Evolutionary conservation across 2,329 filamentous ascomycete species (phyloP), one percentile per base, ranked within the genome.

Genomic region (Nigrospora osmanthi): DNA sequence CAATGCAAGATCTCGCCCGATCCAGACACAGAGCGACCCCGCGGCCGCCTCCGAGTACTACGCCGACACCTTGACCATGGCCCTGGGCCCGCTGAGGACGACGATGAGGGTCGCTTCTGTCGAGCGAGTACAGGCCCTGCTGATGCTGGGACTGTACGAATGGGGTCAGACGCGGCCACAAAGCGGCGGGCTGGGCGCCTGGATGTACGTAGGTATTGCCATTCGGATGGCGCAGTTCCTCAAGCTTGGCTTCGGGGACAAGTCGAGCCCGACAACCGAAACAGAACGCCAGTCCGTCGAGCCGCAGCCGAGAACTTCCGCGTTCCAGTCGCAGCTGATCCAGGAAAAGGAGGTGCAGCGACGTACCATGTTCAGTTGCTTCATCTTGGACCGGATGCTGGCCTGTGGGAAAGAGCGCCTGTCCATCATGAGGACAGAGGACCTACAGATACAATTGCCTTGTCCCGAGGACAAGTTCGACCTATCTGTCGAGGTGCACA

Each of bases 311-410:
- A 51, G 48, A 50, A 52, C 16, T 42, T 50, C 51, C 38, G 46
- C 38, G 14, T 47, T 51, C 28, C 49, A 55, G 40, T 55, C 59
- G 23, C 51, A 61, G 32, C 12, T 67, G 14, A 73, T 77, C 39
- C 75, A 83, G 17, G 67, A 75, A 33, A 78, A 78, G 46, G 85
- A 89, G 59, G 75, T 83, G 12, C 70, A 74, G 48, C 71, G 85
- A 23, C 75, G 85, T 7, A 87, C 84, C 1, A 85, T 87, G 68
- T 88, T 84, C 68, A 86, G 83, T 53, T 87, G 83, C 55, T 81
- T 85, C 47, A 80, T 87, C 42, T 69, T 89, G 52, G 85, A 89
- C 58, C 76, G 83, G 3, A 78, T 87, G 60, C 65, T 87, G 19
- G 77, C 81, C 33, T 81, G 77, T 52, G 83, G 83, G 16, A 78